Base-by-base conservation (phyloP, 208 protist genomes). In the Wallacemonas collosoma region DNA sequence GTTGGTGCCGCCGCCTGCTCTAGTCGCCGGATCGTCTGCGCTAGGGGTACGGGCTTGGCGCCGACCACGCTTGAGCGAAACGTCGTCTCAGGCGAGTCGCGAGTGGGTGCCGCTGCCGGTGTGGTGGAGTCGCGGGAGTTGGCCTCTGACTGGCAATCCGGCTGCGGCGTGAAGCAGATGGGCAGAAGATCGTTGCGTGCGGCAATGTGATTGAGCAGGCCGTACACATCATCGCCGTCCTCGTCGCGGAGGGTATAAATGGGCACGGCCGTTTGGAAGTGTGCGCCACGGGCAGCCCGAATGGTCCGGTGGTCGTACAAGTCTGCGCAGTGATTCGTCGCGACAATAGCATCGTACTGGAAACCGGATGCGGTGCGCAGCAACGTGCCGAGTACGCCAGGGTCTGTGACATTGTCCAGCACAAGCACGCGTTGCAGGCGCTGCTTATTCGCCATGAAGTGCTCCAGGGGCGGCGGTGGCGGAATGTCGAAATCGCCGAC, bases 391-490 rank as follows among this genome's bases (percentile, higher is more conserved):
- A 97, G 75, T 41, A 85, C 54, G 36, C 93, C 93, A 7, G 88
- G 82, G 72, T 97, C 93, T 58, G 90, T 82, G 2, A 97, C 86
- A 73, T 97, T 97, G 76, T 97, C 93, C 9, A 97, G 84, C 36
- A 97, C 93, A 15, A 97, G 81, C 36, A 97, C 81, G 14, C 89
- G 86, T n/a, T 87, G 81, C 58, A 95, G 67, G 1, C 86, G 89
- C 61, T 95, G 86, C 64, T 93, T 85, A 65, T 95, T 95, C 1
- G 90, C 90, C 17, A 97, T 95, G 48, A 97, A 79, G 36, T 86
- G 62, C 79, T 97, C 93, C 76, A 93, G 95, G 68, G 83, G 74
- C 9, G 93, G 89, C 36, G 88, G 86, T 15, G 79, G 62, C 0
- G 93, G 93, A 65, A 97, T 87, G 51, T 87, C 77, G 77, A 95